These are phyloP conservation scores for Penstemon davidsonii DNA, from an alignment of 257 asterid species.

Conservation along the genomic window DNA sequence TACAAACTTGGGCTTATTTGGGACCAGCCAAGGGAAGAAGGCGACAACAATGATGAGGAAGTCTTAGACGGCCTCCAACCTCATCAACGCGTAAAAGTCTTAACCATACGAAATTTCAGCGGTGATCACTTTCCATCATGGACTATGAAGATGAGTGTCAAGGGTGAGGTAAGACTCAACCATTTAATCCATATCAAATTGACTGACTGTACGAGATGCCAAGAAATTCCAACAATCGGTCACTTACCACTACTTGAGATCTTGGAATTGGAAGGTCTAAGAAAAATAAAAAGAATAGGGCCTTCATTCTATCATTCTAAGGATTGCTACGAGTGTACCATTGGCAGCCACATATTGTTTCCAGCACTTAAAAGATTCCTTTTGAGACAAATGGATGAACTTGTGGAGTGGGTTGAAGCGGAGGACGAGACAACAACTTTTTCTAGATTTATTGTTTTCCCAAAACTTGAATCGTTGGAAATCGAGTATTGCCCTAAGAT, in stretches of 20 bases:
- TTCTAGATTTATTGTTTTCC: no score
- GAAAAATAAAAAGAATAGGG: neutral
- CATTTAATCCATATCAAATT: neutral
- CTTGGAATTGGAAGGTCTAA: neutral
- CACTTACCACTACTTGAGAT: neutral
- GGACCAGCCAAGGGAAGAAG: neutral
- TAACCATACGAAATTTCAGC: neutral
- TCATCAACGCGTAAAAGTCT: neutral
- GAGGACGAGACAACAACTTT: no score
- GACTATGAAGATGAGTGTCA: neutral
- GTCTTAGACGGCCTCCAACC: neutral
- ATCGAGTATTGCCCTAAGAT: no score
- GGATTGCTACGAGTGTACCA: no score
- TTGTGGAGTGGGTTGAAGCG: no score
- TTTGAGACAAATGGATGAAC: no score
- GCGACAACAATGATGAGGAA: neutral
- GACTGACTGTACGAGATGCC: neutral
- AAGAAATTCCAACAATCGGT: conserved; percentile 7
- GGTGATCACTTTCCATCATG: neutral
- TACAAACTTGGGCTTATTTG: neutral
- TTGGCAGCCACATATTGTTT: no score
- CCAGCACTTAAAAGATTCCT: no score
- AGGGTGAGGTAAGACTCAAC: neutral
- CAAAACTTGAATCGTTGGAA: no score
- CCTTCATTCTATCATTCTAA: neutral